Percentiles rank a stretch among this genome's conserved stretches.
Evolutionary conservation across 768 basidiomycete species (phyloP).

Genomic region (Vishniacozyma victoriae): DNA sequence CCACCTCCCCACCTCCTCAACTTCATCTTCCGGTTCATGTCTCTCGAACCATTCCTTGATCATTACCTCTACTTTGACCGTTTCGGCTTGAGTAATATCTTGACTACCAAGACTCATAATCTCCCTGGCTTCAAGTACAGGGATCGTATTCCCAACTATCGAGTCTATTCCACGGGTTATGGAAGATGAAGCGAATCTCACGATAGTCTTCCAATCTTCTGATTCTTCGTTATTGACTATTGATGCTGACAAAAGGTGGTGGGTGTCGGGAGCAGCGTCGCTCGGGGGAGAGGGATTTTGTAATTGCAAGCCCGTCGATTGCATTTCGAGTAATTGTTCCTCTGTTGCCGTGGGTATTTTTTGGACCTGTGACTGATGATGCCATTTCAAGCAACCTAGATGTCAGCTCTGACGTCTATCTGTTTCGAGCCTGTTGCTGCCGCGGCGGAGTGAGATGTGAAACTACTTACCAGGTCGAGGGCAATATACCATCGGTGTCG

Average conservation of each 20-base stretch:
- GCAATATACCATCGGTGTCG: constrained; percentile 6
- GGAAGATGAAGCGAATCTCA: constrained; percentile 5
- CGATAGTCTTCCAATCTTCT: neutral
- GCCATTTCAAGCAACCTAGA: neutral
- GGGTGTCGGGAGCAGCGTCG: constrained; percentile 1
- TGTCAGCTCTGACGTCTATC: neutral
- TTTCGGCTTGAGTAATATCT: too few relatives aligned
- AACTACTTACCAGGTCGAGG: constrained; percentile 1
- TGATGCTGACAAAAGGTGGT: too few relatives aligned
- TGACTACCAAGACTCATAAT: too few relatives aligned
- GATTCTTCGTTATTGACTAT: neutral
- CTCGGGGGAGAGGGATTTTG: neutral
- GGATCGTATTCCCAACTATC: constrained; percentile 17
- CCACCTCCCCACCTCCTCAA: too few relatives aligned
- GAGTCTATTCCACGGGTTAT: constrained; percentile 15
- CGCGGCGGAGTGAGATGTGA: neutral
- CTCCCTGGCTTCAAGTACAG: constrained; percentile 16
- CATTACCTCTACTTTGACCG: too few relatives aligned
- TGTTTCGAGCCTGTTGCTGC: neutral
- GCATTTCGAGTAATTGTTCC: neutral
- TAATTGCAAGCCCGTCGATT: neutral
- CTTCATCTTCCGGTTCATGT: too few relatives aligned
- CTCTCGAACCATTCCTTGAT: too few relatives aligned
- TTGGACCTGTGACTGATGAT: neutral
- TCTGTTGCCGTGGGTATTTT: neutral